Conservation (phyloP, 2,329 filamentous ascomycete species). For the Ascochyta pisi region DNA sequence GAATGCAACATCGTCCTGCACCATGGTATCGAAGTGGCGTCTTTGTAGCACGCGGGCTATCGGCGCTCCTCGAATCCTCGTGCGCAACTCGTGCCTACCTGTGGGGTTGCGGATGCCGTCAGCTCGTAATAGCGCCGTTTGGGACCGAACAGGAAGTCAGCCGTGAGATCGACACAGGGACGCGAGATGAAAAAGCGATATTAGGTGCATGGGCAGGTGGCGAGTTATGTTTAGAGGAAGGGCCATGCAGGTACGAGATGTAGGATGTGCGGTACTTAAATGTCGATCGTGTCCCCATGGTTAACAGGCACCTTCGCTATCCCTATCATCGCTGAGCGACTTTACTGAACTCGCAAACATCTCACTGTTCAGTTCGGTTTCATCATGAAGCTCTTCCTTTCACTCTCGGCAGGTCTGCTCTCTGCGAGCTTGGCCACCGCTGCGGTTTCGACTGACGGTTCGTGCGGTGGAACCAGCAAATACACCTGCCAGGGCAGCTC, state of each 20-base stretch:
- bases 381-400: constrained; percentile 30
- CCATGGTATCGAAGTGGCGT: constrained; percentile 10
- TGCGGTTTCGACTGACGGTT: constrained; percentile 50
- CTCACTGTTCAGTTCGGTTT: not conserved
- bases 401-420: constrained; percentile 27
- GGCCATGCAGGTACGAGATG: constrained; percentile 8
- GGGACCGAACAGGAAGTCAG: constrained; percentile 11
- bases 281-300: not conserved
- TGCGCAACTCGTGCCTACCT: constrained; percentile 8
- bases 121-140: constrained; percentile 10
- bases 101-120: constrained; percentile 11
- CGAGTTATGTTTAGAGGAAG: constrained; percentile 16
- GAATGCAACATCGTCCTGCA: constrained; percentile 14
- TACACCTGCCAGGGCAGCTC: constrained; percentile 53
- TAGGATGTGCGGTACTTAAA: constrained; percentile 10
- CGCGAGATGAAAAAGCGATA: constrained; percentile 16
- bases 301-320: constrained; percentile 2
- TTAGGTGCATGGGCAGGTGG: constrained; percentile 16
- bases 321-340: constrained; percentile 3
- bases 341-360: not conserved
- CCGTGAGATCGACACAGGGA: constrained; percentile 14
- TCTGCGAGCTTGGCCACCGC: constrained; percentile 28
- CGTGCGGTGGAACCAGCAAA: constrained; percentile 51
- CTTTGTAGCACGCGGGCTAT: constrained; percentile 5
- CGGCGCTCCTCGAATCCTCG: constrained; percentile 6